A percentile compares a stretch with the other conserved stretches of the same genome.
These are phyloP conservation scores for Schwanniomyces occidentalis DNA, from an alignment of 805 yeast species.

Conservation along the genomic window DNA sequence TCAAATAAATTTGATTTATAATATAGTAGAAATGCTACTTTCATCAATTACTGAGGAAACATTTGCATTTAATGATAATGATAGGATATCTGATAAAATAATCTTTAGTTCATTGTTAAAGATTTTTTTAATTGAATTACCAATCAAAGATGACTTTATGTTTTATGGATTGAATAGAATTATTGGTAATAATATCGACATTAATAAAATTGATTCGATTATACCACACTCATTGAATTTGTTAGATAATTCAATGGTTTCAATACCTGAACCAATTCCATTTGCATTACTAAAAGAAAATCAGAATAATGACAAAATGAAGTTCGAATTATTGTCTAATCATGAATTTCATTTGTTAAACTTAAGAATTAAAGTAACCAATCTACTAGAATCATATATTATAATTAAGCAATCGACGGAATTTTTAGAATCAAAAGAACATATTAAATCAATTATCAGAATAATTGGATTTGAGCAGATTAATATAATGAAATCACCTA, in stretches of 20 bases:
- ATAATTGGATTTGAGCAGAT: constrained; percentile 52
- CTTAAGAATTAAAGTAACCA: constrained; percentile 47
- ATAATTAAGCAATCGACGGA: constrained; percentile 24
- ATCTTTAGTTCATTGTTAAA: constrained; percentile 33
- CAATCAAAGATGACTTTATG: constrained; percentile 39
- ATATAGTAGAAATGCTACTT: constrained; percentile 53
- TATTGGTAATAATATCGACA: constrained; percentile 52
- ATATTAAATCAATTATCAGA: constrained; percentile 41
- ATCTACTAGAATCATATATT: constrained; percentile 48
- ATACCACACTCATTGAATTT: constrained; percentile 33
- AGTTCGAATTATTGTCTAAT: constrained; percentile 19
- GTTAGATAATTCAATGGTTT: constrained; percentile 21
- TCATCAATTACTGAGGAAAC: constrained; percentile 37
- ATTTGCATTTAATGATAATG: constrained; percentile 22
- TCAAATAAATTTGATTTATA: constrained; percentile 52
- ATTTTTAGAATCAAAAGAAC: constrained; percentile 34
- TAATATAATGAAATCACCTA: constrained; percentile 43
- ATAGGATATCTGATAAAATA: constrained; percentile 13
- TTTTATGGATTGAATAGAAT: constrained; percentile 55
- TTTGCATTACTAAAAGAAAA: constrained; percentile 5
- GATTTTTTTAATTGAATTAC: constrained; percentile 42
- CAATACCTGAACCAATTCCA: constrained; percentile 31
- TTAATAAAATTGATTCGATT: constrained; percentile 40
- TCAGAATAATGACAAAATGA: constrained; percentile 3
- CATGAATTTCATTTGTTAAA: constrained; percentile 47